Base-by-base conservation (phyloP, 176 grass and related monocot species). In the Ensete glaucum region DNA sequence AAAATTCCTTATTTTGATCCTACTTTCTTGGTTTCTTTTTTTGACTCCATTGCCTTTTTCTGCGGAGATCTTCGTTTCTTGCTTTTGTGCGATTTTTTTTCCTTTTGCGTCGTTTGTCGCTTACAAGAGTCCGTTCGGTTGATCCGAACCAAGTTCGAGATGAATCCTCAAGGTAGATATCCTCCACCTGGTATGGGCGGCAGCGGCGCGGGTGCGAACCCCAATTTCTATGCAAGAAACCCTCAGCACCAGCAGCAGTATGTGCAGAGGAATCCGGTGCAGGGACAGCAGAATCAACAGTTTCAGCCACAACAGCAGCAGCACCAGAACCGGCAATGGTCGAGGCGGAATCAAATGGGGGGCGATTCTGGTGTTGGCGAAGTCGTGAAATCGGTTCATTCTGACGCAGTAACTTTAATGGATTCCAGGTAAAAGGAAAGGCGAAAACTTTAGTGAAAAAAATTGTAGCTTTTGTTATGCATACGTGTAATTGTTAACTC, bases 131-230 rank as follows among this genome's bases (percentile, higher is more conserved):
- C 34, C n/a, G 14, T 60, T 43, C 34, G 34, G 34, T 5, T 43
- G 4, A 43, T 43, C 34, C 4, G 34, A 43, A 8, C 14, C 9
- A 6, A 60, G 14, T 60, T n/a, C 3, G 12, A 82, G 52, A 96
- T 96, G 92, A 89, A 91, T 91, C 85, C 81, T 67, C 88, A 86
- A 79, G 81, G 85, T 70, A 96, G 84, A 87, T 91, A 84, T 64
- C 83, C 88, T 70, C 88, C 85, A 15, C 88, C 85, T 11, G 88
- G 84, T n/a, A 81, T 86, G 52, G 86, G 88, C 63, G 85, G 85
- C 66, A 81, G 81, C 9, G 81, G 88, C 6, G 92, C 86, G 24
- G 85, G 85, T 65, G 82, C 86, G 58, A 80, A 80, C 71, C 54
- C 77, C 80, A 81, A 81, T 64, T 64, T 62, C 56, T 64, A 76